Base-by-base conservation (phyloP, 305 asterid genomes). In the Andrographis paniculata region DNA sequence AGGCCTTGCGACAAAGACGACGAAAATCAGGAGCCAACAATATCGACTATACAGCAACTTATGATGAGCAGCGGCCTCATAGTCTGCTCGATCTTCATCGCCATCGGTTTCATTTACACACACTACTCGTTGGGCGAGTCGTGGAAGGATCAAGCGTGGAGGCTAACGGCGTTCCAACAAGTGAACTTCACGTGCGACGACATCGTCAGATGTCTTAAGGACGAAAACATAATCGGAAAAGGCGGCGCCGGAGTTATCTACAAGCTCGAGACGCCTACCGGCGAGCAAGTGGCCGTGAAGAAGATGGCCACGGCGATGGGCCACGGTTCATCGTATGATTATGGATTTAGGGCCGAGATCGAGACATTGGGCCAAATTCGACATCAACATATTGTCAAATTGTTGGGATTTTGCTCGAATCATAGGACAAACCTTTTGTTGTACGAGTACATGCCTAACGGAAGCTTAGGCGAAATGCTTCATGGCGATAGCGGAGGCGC, bases 381-480 rank as follows among this genome's bases (percentile, higher is more conserved):
- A 16, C 99, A 91, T 46, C 52, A 96, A 12, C 67, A 91, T 82
- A 91, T 91, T 0, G 96, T 91, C 1, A 68, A 79, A 33, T 66
- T 91, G 3, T 54, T 83, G 4, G 99, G 96, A 0, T 91, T 84
- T 42, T 91, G 99, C 60, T 58, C 95, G 2, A 84, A 87, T 65
- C 81, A 70, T 59, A 94, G 86, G 23, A 72, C 95, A 0, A 91
- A 91, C 33, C 80, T 91, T 1, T 92, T 91, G 0, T 94, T 91
- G 16, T 91, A 91, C 22, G 99, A 91, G 45, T 84, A 87, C 79
- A 91, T 91, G 99, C 68, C 82, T 19, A 91, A 91, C 24, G 99
- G 99, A 20, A 87, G 99, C 75, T 66, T 91, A 39, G 99, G 99
- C 5, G 99, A 91, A 56, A 82, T 94, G 1, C 30, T 91, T 43